Conservation (phyloP, 306 rosid genomes). For the Trichosanthes cucumerina region DNA sequence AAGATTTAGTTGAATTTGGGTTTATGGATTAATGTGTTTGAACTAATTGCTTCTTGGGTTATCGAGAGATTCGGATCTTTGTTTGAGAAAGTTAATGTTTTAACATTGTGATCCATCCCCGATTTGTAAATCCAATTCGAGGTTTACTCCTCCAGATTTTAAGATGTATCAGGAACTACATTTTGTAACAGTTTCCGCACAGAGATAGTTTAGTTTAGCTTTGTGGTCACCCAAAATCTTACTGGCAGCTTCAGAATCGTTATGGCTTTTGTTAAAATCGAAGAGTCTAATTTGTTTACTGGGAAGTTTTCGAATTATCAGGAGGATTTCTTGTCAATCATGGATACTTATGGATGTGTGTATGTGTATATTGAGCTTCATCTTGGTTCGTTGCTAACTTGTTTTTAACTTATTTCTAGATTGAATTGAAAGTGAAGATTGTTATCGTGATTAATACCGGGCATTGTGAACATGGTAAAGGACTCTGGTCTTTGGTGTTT, state of each 20-base stretch:
- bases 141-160: not conserved
- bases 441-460: not conserved
- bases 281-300: not conserved
- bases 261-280: not conserved
- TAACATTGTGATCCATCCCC: not conserved
- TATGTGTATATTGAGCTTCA: not conserved
- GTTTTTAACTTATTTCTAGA: not conserved
- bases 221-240: not conserved
- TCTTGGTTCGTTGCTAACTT: not conserved
- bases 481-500: not conserved
- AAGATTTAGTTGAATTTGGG: not conserved
- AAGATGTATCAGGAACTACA: not conserved
- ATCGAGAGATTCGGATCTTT: not conserved
- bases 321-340: not conserved
- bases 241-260: not conserved
- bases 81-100: not conserved
- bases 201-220: not conserved
- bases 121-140: not conserved
- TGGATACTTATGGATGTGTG: not conserved
- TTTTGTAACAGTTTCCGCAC: not conserved
- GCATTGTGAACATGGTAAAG: not conserved
- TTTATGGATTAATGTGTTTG: not conserved
- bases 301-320: not conserved
- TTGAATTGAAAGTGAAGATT: conserved; percentile 9
- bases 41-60: not conserved